Evolutionary conservation across 164 flowering plant species (phyloP), one percentile per base, ranked within the genome.

Genomic region (Magnolia sinica): DNA sequence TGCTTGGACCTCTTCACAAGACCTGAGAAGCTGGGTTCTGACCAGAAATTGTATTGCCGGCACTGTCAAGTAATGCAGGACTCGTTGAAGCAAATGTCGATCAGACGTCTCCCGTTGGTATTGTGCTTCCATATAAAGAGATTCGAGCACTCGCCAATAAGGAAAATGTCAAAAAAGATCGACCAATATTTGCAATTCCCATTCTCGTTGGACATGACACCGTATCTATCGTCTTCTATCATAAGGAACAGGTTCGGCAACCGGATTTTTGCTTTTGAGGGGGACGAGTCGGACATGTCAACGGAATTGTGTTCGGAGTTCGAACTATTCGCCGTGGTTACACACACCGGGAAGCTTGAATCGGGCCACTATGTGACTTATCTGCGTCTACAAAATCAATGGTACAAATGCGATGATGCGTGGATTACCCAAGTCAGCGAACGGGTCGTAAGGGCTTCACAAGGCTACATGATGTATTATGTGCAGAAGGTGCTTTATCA

Each of bases 371-470:
- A 91, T 19, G 85, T 89, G 74, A 88, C 94, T 1, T 91, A 86
- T 64, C 75, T 91, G 50, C 86, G 90, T 1, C 71, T 89, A 16
- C 81, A 80, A 72, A 81, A 85, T 68, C 87, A 82, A 63, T 91
- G 94, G 94, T 91, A 91, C 85, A 89, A 85, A 78, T 91, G 92
- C 68, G 92, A 91, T 71, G 92, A 91, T 85, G 90, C 92, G 49
- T 91, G 94, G 94, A 83, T 91, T 23, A 85, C 84, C 8, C 86
- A 88, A 73, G 94, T 87, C 50, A 88, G 89, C 52, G 92, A 91
- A 50, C 77, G 70, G 59, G 71, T 77, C 1, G 94, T 91, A 52
- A 80, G 92, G 78, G 89, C 90, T 73, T 84, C 87, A 16, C 89
- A 91, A 81, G 83, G 88, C 68, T 89, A 91, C 73, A 81, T 91